Base-by-base conservation (phyloP, 768 basidiomycete genomes). In the Serendipita indica region DNA sequence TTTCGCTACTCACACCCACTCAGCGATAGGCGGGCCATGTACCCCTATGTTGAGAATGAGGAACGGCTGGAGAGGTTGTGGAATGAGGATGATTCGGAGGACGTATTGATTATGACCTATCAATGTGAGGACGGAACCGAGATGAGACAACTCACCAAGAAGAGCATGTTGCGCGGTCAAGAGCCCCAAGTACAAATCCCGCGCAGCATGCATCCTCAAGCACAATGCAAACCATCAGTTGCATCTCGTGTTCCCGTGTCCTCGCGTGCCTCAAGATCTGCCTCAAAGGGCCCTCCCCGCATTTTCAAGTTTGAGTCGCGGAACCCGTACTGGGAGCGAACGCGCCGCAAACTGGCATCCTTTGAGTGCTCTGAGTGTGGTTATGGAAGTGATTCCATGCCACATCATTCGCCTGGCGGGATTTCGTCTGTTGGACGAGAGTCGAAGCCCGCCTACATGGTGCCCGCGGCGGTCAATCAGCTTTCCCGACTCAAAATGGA, bases 1-100 rank as follows among this genome's bases (percentile, higher is more conserved):
- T 54, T 54, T 18, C 49, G 49, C 25, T n/a, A 54, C 7, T 28
- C 20, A 10, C 22, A 27, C 32, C 32, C 49, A 4, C 22, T 54
- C 12, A 30, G 25, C 22, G 22, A 27, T 30, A 4, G 49, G 10
- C 22, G 32, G 22, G 20, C 49, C 25, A 10, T 18, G 16, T 54
- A 54, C 49, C 49, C 49, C n/a, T 54, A 54, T 28, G n/a, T 33
- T 54, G 49, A 54, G 32, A n/a, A 18, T 22, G 49, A 54, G 32
- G 32, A 20, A 3, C 32, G 32, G 22, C 32, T 54, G 32, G 49
- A 54, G 32, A 54, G 32, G 32, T 22, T 54, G n/a, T 54, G 49
- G 49, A 54, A 54, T 30, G 12, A 20, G 49, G 49, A 54, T 18
- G n/a, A 4, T 4, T 54, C 49, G 30, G 49, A 54, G 30, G 49